Percentiles rank a stretch among this genome's conserved stretches.
Conservation (phyloP, 805 yeast genomes). For the Kockiozyma suomiensis region DNA sequence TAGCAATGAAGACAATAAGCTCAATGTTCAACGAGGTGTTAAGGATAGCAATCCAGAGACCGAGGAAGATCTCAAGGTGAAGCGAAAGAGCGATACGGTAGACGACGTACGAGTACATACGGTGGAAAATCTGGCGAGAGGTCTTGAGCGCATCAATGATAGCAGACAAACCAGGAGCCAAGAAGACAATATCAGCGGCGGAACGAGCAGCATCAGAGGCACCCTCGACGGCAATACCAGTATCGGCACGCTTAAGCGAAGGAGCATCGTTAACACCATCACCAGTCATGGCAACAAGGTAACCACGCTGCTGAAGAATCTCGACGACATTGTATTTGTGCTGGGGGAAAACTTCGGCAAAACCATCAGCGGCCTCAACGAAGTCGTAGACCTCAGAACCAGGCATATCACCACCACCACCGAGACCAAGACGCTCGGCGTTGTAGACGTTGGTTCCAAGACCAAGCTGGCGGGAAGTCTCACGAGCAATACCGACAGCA, state of each 20-base stretch:
- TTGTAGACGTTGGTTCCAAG: constrained; percentile 94
- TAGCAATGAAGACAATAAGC: constrained; percentile 93
- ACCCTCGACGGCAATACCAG: constrained; percentile 81
- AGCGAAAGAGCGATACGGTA: constrained; percentile 96
- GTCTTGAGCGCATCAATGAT: constrained; percentile 73
- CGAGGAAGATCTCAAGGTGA: constrained; percentile 92
- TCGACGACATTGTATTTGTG: constrained; percentile 69
- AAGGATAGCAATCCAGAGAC: constrained; percentile 95
- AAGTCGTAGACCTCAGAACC: constrained; percentile 68
- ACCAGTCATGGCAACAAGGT: constrained; percentile 71
- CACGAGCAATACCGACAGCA: constrained; percentile 98
- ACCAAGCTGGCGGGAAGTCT: constrained; percentile 97
- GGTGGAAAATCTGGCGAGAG: constrained; percentile 96
- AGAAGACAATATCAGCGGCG: constrained; percentile 51
- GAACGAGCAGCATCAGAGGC: constrained; percentile 52
- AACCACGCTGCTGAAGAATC: constrained; percentile 64
- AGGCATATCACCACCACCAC: constrained; percentile 73
- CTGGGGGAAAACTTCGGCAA: constrained; percentile 72
- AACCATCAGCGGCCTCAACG: constrained; percentile 92
- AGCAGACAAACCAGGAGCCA: constrained; percentile 65
- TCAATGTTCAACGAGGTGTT: constrained; percentile 84
- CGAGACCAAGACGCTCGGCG: constrained; percentile 94
- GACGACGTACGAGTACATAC: constrained; percentile 97
- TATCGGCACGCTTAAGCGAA: constrained; percentile 69
- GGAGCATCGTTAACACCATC: constrained; percentile 73